Evolutionary conservation across 352 stramenopile species (phyloP).

Genomic region (Phytopythium sindhum): DNA sequence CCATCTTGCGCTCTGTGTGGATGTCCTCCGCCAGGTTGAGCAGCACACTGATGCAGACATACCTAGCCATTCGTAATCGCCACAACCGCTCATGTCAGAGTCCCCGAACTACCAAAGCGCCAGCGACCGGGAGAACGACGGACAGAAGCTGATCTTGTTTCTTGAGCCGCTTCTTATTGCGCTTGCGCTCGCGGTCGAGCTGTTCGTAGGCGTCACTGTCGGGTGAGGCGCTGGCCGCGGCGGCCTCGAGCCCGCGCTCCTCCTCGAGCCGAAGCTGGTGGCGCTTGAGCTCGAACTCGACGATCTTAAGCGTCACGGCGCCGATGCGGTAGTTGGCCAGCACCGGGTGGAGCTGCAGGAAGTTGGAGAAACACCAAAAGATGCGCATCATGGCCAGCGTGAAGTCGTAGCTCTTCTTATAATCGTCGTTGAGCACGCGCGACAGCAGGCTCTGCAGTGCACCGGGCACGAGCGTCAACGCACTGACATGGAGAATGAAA

Average conservation of each 20-base stretch:
- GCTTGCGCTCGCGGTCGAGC: slow-evolving; percentile 77
- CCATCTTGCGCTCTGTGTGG: slow-evolving; percentile 94
- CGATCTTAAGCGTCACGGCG: slow-evolving; percentile 91
- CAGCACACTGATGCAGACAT: slow-evolving; percentile 91
- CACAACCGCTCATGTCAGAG: slow-evolving; percentile 1
- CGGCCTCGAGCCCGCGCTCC: slow-evolving; percentile 47
- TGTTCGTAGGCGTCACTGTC: slow-evolving; percentile 40
- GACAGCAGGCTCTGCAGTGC: slow-evolving; percentile 77
- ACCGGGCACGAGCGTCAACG: neutral
- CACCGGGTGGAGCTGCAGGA: slow-evolving; percentile 92
- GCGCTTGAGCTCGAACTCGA: slow-evolving; percentile 94
- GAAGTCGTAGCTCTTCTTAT: slow-evolving; percentile 94
- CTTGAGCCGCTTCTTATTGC: slow-evolving; percentile 86
- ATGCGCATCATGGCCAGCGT: slow-evolving; percentile 93
- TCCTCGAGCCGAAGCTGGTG: slow-evolving; percentile 76
- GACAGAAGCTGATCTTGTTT: slow-evolving; percentile 94
- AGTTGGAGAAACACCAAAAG: slow-evolving; percentile 95
- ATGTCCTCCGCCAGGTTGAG: slow-evolving; percentile 94
- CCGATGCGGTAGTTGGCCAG: slow-evolving; percentile 93
- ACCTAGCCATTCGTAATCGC: slow-evolving; percentile 19
- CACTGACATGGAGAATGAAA: too few relatives aligned
- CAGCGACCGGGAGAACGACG: slow-evolving; percentile 2
- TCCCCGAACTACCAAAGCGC: too few relatives aligned
- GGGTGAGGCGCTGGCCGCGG: slow-evolving; percentile 8
- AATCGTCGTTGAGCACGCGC: slow-evolving; percentile 93